phyloP scores from a whole-genome alignment of 305 asterid genomes.

The Withania somnifera region DNA sequence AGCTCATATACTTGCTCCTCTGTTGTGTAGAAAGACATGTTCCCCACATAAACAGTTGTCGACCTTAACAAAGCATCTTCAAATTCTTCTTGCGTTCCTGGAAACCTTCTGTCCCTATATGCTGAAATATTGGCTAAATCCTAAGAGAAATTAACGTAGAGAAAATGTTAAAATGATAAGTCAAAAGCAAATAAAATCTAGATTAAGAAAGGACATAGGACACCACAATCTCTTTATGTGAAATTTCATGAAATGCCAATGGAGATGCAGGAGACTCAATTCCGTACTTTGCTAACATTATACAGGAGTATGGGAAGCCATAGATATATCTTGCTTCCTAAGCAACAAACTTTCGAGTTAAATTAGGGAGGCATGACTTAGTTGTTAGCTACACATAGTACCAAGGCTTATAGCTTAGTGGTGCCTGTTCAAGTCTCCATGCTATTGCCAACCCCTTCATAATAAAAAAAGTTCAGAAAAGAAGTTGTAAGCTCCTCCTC shows the following conservation, averaged over 20 bases:
- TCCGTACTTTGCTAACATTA: not conserved
- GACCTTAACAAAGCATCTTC: slow-evolving; percentile 68
- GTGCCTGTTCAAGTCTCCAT: not conserved
- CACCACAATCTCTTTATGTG: not conserved
- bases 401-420: not conserved
- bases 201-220: not conserved
- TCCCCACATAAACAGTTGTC: slow-evolving; percentile 70
- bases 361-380: not conserved
- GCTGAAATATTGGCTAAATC: slow-evolving; percentile 82
- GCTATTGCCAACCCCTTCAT: not conserved
- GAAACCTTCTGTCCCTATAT: slow-evolving; percentile 85
- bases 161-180: not conserved
- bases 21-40: slow-evolving; percentile 92
- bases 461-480: not conserved
- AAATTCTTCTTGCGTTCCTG: slow-evolving; percentile 84
- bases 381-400: not conserved
- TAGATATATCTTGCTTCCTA: not conserved
- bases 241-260: not conserved
- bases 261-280: not conserved
- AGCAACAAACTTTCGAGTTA: not conserved
- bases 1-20: slow-evolving; percentile 97
- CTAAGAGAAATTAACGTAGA: slow-evolving; percentile 17
- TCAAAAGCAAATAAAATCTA: not conserved
- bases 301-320: not conserved
- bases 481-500: not conserved